Conservation (phyloP, 2,329 filamentous ascomycete genomes). For the Hortaea sp. region DNA sequence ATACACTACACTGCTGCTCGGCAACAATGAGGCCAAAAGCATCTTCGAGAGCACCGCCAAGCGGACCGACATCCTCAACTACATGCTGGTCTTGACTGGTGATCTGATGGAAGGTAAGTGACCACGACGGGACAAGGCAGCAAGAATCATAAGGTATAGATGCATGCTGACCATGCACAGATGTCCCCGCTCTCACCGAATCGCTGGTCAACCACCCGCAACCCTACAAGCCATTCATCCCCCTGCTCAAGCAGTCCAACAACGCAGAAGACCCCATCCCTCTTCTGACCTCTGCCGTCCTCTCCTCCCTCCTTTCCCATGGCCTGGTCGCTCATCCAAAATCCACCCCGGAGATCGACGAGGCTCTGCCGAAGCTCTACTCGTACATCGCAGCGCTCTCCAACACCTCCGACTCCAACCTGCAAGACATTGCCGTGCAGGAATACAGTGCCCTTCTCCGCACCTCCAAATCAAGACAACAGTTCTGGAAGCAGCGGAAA, state of each 20-base stretch:
- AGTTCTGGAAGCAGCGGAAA: slow-evolving; percentile 85
- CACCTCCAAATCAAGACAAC: slow-evolving; percentile 59
- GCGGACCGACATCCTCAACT: slow-evolving; percentile 85
- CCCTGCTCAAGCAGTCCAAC: slow-evolving; percentile 71
- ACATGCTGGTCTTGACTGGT: slow-evolving; percentile 78
- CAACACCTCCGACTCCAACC: slow-evolving; percentile 74
- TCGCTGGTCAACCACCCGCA: slow-evolving; percentile 62
- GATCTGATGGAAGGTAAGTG: slow-evolving; percentile 73
- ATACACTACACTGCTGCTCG: slow-evolving; percentile 72
- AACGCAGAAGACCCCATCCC: slow-evolving; percentile 82
- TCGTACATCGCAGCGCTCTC: slow-evolving; percentile 76
- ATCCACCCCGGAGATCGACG: slow-evolving; percentile 51
- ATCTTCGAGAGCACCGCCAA: slow-evolving; percentile 79
- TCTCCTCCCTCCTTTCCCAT: slow-evolving; percentile 65
- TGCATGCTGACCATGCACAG: slow-evolving; percentile 37
- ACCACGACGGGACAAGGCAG: not conserved
- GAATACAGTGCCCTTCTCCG: slow-evolving; percentile 79
- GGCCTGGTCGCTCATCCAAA: slow-evolving; percentile 53
- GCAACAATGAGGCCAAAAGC: slow-evolving; percentile 53
- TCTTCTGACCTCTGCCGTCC: slow-evolving; percentile 77
- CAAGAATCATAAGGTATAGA: not conserved
- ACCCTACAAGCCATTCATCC: slow-evolving; percentile 67
- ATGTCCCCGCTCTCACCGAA: slow-evolving; percentile 67
- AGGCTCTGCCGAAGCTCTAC: slow-evolving; percentile 73
- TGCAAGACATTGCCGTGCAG: slow-evolving; percentile 92